A percentile compares a stretch with the other conserved stretches of the same genome.
Evolutionary conservation across 1,284 basidiomycete genomes (phyloP).

Genomic region (Peniophora sp.): DNA sequence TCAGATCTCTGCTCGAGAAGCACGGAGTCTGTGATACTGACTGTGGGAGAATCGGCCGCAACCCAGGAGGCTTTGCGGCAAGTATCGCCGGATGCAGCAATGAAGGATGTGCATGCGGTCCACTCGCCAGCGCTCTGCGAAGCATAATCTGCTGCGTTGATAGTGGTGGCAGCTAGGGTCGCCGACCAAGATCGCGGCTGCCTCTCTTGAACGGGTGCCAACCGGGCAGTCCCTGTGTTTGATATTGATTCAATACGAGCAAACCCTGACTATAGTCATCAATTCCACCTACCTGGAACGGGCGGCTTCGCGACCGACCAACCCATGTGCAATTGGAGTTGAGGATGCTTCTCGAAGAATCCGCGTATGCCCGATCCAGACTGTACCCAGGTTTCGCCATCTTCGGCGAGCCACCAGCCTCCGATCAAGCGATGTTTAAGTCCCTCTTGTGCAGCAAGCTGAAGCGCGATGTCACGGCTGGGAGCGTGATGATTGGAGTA

Average conservation of each 20-base stretch:
- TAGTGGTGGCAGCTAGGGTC: neutral
- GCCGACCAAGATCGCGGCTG: neutral
- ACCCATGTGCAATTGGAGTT: constrained; percentile 4
- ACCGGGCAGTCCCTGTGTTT: no score
- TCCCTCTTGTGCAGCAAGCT: constrained; percentile 11
- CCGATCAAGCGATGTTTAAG: constrained; percentile 13
- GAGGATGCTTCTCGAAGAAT: constrained; percentile 3
- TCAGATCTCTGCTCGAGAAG: no score
- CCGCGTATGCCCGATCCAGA: constrained; percentile 6
- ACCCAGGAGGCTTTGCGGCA: constrained; percentile 8
- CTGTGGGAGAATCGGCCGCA: constrained; percentile 2
- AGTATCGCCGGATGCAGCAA: constrained; percentile 2
- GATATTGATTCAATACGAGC: no score
- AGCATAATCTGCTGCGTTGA: neutral
- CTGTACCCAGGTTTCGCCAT: constrained; percentile 4
- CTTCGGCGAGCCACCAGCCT: constrained; percentile 8
- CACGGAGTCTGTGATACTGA: constrained; percentile 1
- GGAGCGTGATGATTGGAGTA: constrained; percentile 19
- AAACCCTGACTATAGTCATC: no score
- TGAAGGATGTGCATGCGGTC: neutral
- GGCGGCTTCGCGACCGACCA: constrained; percentile 1
- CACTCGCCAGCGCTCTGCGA: neutral
- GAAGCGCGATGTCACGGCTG: constrained; percentile 16
- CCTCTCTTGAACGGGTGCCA: no score
- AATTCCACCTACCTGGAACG: no score